Conservation (phyloP, 768 basidiomycete species). For the Podaxis sp. region DNA sequence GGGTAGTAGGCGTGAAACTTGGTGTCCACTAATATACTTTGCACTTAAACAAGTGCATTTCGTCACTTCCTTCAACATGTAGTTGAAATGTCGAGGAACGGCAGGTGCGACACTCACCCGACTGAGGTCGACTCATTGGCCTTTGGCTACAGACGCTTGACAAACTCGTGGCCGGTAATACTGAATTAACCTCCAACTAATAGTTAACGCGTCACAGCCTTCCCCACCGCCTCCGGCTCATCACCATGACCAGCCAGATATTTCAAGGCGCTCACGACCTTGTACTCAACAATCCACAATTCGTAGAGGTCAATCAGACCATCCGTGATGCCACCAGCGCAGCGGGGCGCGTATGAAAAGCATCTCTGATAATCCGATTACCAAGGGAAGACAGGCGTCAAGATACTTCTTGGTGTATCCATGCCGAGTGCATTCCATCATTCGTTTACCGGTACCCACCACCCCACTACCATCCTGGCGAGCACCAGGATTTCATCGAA, state of each 20-base stretch:
- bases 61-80: no score
- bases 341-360: not conserved
- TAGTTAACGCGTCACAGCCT: no score
- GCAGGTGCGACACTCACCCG: no score
- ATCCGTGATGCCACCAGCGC: not conserved
- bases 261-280: not conserved
- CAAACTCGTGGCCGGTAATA: no score
- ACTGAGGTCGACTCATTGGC: no score
- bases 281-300: not conserved
- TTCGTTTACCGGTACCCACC: not conserved
- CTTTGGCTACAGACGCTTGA: no score
- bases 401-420: not conserved
- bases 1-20: no score
- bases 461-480: not conserved
- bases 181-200: no score
- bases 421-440: not conserved
- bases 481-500: not conserved
- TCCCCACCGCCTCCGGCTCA: not conserved
- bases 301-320: not conserved
- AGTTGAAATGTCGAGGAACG: no score
- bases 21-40: no score
- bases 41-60: no score
- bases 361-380: not conserved
- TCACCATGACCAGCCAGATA: not conserved
- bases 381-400: not conserved